phyloP scores from a whole-genome alignment of 257 asterid genomes.

The Solanum acaule region DNA sequence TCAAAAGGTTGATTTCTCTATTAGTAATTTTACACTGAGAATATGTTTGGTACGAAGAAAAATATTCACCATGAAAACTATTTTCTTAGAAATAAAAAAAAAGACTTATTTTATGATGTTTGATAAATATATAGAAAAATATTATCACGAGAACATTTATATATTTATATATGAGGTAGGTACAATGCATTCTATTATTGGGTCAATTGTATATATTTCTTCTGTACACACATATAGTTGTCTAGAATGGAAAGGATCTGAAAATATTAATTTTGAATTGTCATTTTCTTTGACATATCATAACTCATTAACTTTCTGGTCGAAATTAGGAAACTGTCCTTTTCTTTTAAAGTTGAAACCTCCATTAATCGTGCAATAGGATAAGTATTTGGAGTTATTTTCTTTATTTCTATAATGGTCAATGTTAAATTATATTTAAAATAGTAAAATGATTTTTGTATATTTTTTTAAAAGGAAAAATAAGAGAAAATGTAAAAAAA shows the following conservation, averaged over 20 bases:
- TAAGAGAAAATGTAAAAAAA: not conserved
- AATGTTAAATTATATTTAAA: not conserved
- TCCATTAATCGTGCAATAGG: not conserved
- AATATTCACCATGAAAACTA: not conserved
- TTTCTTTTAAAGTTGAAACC: not conserved
- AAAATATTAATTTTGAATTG: not conserved
- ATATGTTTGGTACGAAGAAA: too few relatives aligned
- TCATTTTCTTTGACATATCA: not conserved
- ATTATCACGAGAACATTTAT: too few relatives aligned
- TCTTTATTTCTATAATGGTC: not conserved
- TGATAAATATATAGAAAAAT: too few relatives aligned
- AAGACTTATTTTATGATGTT: not conserved
- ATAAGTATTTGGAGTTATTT: not conserved
- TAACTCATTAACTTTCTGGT: not conserved
- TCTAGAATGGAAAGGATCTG: not conserved
- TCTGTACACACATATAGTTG: not conserved
- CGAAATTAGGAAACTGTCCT: not conserved
- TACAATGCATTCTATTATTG: not conserved
- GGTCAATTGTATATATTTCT: not conserved
- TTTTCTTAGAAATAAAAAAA: too few relatives aligned
- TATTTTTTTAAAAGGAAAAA: too few relatives aligned
- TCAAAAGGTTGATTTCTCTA: too few relatives aligned
- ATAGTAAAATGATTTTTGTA: not conserved
- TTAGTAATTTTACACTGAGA: too few relatives aligned
- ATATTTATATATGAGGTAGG: too few relatives aligned